Base-by-base conservation (phyloP, 1,139 yeast species). In the Saccharomyces hybrid region DNA sequence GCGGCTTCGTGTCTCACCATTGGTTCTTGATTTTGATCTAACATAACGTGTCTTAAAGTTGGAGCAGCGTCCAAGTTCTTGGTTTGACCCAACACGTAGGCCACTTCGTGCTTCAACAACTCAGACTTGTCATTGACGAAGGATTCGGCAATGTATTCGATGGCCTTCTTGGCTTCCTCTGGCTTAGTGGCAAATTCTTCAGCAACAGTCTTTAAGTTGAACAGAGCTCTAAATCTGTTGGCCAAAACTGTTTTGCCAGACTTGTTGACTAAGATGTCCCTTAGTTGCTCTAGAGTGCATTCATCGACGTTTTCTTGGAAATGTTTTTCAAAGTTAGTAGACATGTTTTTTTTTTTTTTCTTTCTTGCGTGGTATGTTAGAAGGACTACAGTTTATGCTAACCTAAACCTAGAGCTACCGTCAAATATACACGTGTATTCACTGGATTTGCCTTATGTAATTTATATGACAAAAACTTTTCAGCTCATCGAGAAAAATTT, bases 1-100 rank as follows among this genome's bases (percentile, higher is more conserved):
- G 99, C 99, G 23, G 99, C 99, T 73, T 95, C 99, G 71, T 95
- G 99, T 72, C 99, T 86, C 41, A 95, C 99, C 98, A 95, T 95
- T 57, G 88, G 78, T 69, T 86, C 93, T 74, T 95, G 98, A 51
- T 76, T 66, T 28, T 67, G 63, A 68, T 86, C 85, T 55, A 75
- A 73, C 63, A 93, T 78, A 38, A 88, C 95, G n/a, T 78, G 76
- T 69, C 89, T 80, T 60, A 95, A 78, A 55, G 82, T 78, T 48
- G 86, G 84, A 54, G 95, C 88, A 55, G 97, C 91, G 54, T 80
- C 73, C 62, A 84, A 69, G 73, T 91, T 91, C 67, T 86, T 84
- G 52, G 97, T 90, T 73, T 95, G 99, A 47, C 99, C 99, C 60
- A 95, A 76, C n/a, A 93, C 98, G 66, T 95, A 95, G 5, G 99